Conservation (phyloP, 1,139 yeast species). For the Pichia sp. region DNA sequence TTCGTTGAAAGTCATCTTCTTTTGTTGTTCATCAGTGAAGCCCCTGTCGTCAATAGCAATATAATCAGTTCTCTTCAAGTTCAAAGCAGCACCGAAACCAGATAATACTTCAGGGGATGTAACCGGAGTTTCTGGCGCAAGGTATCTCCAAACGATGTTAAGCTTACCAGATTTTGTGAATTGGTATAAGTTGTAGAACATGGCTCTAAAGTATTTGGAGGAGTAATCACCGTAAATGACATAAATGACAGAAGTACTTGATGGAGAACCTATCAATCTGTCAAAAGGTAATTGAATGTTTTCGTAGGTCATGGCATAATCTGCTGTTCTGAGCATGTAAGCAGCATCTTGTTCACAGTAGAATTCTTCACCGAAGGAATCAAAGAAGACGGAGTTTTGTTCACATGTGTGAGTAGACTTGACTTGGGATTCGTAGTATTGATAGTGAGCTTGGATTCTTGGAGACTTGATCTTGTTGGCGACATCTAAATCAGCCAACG, state of each 20-base stretch:
- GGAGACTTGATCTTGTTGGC: constrained; percentile 59
- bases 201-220: constrained; percentile 47
- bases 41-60: constrained; percentile 62
- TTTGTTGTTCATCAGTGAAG: constrained; percentile 26
- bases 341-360: constrained; percentile 69
- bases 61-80: constrained; percentile 63
- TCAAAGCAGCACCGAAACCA: constrained; percentile 69
- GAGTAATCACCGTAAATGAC: constrained; percentile 54
- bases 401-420: constrained; percentile 25
- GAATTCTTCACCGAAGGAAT: constrained; percentile 30
- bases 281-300: constrained; percentile 46
- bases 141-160: constrained; percentile 74
- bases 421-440: constrained; percentile 40
- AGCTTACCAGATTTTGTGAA: constrained; percentile 66
- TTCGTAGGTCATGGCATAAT: constrained; percentile 9
- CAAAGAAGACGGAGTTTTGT: constrained; percentile 16
- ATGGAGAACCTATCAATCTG: constrained; percentile 50
- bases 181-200: constrained; percentile 57
- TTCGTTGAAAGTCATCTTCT: constrained; percentile 20
- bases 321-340: constrained; percentile 59
- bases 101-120: constrained; percentile 35
- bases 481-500: constrained; percentile 49
- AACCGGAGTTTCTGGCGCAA: too few species aligned
- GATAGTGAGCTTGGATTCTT: constrained; percentile 61
- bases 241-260: constrained; percentile 28